Base-by-base conservation (phyloP, 164 flowering plant species). In the Nelumbo lutea region DNA sequence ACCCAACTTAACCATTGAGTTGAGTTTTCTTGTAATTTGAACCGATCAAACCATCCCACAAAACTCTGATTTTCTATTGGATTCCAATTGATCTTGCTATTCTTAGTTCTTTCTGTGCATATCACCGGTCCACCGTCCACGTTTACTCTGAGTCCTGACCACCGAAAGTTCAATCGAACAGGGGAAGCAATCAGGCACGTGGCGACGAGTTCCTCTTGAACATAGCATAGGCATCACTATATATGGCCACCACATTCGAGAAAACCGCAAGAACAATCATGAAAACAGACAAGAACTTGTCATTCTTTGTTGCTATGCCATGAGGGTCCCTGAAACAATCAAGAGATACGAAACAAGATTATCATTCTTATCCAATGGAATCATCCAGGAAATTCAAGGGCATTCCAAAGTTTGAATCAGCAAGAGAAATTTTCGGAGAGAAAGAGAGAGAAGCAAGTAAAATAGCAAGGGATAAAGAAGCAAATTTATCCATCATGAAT, bases 241-340 rank as follows among this genome's bases (percentile, higher is more conserved):
- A 95, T 48, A 95, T 85, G 8, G 98, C 98, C 65, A 95, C 80
- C 78, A 76, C 6, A 61, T 90, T 92, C 27, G 97, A 83, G 72
- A 89, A 83, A 47, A 89, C 96, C 46, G 97, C 96, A 45, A 95
- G 86, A 4, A 83, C 84, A 39, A 95, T 89, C 97, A 95, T 92
- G 79, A 87, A 78, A 9, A 89, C 48, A 41, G 83, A 64, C 56
- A 92, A 66, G 58, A 80, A 68, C 83, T 83, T 92, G 86, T 95
- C 96, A 80, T 72, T 90, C 80, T 71, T 86, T 27, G 93, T 94
- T 60, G 96, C 90, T 65, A 91, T 82, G 52, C 82, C 78, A 77
- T 87, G 83, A 27, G 71, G 77, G 65, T 94, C 92, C 91, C 98
- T 91, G 85, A 68, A 79, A 75, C 15, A 62, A 63, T 50, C 42